Percentiles rank a stretch among this genome's conserved stretches.
Conservation (phyloP, 164 flowering plant genomes). For the Aristolochia contorta region DNA sequence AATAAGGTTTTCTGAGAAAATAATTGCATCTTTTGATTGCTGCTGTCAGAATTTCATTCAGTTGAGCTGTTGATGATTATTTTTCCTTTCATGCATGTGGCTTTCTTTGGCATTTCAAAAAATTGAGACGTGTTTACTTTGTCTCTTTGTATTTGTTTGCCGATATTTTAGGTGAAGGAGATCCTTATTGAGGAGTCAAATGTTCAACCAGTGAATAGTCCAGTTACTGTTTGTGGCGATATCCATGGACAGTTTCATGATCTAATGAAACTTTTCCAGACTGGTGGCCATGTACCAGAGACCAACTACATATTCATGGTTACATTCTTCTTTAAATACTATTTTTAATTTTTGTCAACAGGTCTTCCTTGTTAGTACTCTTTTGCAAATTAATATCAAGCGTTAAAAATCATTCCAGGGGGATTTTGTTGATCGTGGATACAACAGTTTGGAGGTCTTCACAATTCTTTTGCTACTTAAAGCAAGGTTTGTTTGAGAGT, state of each 20-base stretch:
- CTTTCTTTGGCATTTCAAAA: background rate
- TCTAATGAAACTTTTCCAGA: constrained; percentile 93
- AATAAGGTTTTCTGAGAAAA: too few relatives aligned
- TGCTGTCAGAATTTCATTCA: too few relatives aligned
- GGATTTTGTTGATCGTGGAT: constrained; percentile 98
- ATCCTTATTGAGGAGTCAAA: constrained; percentile 96
- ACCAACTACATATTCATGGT: constrained; percentile 98
- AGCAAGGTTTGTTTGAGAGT: constrained; percentile 58
- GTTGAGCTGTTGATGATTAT: too few relatives aligned
- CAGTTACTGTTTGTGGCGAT: constrained; percentile 96
- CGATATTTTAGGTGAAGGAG: constrained; percentile 62
- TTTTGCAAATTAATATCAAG: constrained; percentile 1
- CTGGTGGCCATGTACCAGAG: constrained; percentile 98
- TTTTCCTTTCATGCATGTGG: too few relatives aligned
- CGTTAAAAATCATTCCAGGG: constrained; percentile 43
- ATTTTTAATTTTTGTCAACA: background rate
- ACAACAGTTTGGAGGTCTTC: constrained; percentile 96
- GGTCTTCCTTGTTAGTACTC: background rate
- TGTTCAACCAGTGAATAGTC: constrained; percentile 97
- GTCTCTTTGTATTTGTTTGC: too few relatives aligned
- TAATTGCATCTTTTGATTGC: too few relatives aligned
- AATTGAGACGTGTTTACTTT: too few relatives aligned
- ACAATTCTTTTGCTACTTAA: constrained; percentile 96
- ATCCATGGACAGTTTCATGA: constrained; percentile 98
- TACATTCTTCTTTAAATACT: constrained; percentile 2